phyloP scores from a whole-genome alignment of 805 yeast species.

The Jamesozyma piceae region DNA sequence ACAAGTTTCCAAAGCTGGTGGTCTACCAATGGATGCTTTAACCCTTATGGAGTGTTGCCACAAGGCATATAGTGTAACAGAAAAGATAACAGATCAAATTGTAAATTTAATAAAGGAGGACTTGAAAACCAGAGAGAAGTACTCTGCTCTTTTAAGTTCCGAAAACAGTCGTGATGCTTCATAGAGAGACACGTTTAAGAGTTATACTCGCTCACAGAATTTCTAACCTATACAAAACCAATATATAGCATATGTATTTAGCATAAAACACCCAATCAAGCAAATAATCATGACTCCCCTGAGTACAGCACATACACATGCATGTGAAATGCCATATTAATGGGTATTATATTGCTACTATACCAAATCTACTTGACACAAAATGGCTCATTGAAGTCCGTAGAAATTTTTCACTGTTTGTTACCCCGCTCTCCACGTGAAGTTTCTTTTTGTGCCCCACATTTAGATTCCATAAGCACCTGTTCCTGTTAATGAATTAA shows the following conservation, averaged over 20 bases:
- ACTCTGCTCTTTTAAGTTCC: constrained; percentile 24
- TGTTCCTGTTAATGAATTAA: no score
- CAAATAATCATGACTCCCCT: background rate
- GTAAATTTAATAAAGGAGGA: constrained; percentile 47
- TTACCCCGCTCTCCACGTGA: background rate
- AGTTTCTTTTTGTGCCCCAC: background rate
- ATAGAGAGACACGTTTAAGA: background rate
- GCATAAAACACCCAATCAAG: no score
- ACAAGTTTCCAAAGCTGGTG: constrained; percentile 86
- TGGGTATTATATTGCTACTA: no score
- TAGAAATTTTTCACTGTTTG: no score
- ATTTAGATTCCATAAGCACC: background rate
- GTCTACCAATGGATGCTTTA: constrained; percentile 68
- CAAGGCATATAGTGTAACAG: constrained; percentile 56
- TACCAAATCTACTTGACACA: no score
- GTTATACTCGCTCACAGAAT: no score
- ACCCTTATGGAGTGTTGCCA: constrained; percentile 59
- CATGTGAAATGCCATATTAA: no score
- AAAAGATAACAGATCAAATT: constrained; percentile 54
- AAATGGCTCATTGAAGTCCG: no score
- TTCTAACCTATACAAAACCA: background rate
- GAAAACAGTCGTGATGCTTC: constrained; percentile 26
- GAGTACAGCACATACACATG: no score
- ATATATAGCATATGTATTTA: background rate
- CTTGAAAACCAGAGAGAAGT: constrained; percentile 37